Evolutionary conservation across 2,329 filamentous ascomycete species (phyloP).

Genomic region (Penicillium sp.): DNA sequence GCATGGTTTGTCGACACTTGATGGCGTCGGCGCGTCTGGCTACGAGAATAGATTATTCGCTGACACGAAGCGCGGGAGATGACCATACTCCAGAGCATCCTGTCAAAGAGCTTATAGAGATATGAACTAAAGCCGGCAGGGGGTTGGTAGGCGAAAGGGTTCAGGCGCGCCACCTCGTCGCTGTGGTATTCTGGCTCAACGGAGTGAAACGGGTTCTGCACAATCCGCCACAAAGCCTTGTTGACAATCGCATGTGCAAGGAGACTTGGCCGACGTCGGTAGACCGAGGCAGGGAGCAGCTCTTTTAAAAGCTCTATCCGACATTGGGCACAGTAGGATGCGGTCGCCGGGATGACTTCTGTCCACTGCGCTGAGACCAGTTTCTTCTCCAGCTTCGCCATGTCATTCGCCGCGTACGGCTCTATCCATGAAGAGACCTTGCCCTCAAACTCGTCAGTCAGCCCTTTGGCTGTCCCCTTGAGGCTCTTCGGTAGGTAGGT

Average conservation of each 20-base stretch:
- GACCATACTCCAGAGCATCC: too few species aligned
- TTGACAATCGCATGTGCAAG: conserved; percentile 4
- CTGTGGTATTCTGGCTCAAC: background rate
- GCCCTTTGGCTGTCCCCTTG: background rate
- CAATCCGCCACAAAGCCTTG: background rate
- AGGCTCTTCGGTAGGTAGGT: background rate
- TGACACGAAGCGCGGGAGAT: background rate
- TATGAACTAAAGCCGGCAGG: too few species aligned
- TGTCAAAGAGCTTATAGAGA: too few species aligned
- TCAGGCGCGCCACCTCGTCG: background rate
- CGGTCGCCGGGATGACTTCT: background rate
- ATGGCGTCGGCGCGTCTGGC: background rate
- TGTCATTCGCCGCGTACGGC: background rate
- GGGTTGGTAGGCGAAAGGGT: background rate
- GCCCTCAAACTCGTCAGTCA: background rate
- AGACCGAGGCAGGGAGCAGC: background rate
- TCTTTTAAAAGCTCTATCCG: background rate
- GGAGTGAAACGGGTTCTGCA: background rate
- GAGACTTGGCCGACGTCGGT: background rate
- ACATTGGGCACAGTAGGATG: background rate
- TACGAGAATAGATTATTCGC: background rate
- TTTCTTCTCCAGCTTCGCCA: background rate
- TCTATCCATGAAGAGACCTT: background rate
- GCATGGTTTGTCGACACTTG: background rate
- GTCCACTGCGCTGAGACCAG: background rate